Percentiles rank a stretch among this genome's conserved stretches.
These are phyloP conservation scores for Polyplosphaeria fusca DNA, from an alignment of 495 filamentous ascomycete species.

Conservation along the genomic window DNA sequence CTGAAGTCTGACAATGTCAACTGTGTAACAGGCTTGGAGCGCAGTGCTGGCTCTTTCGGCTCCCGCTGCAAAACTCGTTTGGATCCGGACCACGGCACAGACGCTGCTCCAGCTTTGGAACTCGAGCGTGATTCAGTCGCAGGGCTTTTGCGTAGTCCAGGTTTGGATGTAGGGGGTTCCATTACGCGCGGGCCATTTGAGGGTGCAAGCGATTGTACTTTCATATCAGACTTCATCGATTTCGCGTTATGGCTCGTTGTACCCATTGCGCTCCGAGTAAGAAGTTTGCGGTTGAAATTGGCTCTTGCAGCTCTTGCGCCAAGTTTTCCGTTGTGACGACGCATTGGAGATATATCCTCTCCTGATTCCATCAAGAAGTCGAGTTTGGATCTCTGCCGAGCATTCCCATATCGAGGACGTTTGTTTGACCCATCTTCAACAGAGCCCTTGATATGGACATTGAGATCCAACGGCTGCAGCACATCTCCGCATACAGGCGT, in stretches of 20 bases:
- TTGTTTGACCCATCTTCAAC: constrained; percentile 6
- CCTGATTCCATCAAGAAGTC: constrained; percentile 18
- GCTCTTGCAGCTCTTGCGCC: constrained; percentile 14
- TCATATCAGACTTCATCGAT: too few species aligned
- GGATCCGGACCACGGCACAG: background rate
- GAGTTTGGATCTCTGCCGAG: background rate
- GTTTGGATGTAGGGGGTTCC: constrained; percentile 3
- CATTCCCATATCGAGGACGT: background rate
- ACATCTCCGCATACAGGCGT: background rate
- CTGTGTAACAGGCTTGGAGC: constrained; percentile 23
- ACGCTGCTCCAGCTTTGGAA: background rate
- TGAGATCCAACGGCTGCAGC: constrained; percentile 22
- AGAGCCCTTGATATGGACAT: background rate
- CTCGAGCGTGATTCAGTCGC: background rate
- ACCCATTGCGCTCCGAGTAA: too few species aligned
- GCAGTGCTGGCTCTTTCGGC: constrained; percentile 21
- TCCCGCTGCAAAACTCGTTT: background rate
- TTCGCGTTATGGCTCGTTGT: too few species aligned
- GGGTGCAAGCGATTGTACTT: too few species aligned
- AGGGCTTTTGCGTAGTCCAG: background rate
- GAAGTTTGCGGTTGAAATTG: constrained; percentile 8
- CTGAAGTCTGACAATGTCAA: constrained; percentile 65
- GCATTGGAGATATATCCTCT: constrained; percentile 8
- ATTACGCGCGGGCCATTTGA: too few species aligned
- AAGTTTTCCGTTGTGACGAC: background rate